These are phyloP conservation scores for Eragrostis nindensis DNA, from an alignment of 176 grass and related monocot genomes.

Conservation along the genomic window DNA sequence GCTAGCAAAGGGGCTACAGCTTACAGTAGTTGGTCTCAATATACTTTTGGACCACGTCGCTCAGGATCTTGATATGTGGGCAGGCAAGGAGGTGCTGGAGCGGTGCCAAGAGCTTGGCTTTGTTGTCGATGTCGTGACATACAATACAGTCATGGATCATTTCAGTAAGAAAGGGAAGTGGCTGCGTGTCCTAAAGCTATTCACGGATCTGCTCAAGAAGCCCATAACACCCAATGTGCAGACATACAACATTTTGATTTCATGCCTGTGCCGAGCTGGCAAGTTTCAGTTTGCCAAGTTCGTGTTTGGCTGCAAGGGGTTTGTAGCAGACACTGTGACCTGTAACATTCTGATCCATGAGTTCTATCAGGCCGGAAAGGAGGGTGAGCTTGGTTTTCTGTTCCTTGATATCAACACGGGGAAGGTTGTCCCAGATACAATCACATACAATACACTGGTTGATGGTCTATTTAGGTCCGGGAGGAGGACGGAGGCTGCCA, in stretches of 20 bases:
- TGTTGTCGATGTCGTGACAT: slow-evolving; percentile 71
- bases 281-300: slow-evolving; percentile 67
- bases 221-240: slow-evolving; percentile 52
- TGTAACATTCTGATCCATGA: slow-evolving; percentile 85
- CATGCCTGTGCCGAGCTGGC: slow-evolving; percentile 72
- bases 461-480: slow-evolving; percentile 80
- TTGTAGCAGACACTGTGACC: slow-evolving; percentile 75
- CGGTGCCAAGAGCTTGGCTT: slow-evolving; percentile 75
- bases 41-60: slow-evolving; percentile 71
- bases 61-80: slow-evolving; percentile 61
- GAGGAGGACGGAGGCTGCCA: slow-evolving; percentile 56
- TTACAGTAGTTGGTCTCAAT: slow-evolving; percentile 75
- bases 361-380: slow-evolving; percentile 61
- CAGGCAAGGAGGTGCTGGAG: slow-evolving; percentile 64
- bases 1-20: slow-evolving; percentile 64
- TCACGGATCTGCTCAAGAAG: slow-evolving; percentile 83
- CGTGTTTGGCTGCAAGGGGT: slow-evolving; percentile 64
- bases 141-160: slow-evolving; percentile 86
- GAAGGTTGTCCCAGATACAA: slow-evolving; percentile 61
- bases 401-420: slow-evolving; percentile 51
- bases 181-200: slow-evolving; percentile 67
- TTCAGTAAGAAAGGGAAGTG: slow-evolving; percentile 67
- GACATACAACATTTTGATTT: slow-evolving; percentile 81
- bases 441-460: slow-evolving; percentile 65
- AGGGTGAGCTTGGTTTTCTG: slow-evolving; percentile 67